Evolutionary conservation across 176 grass and related monocot genomes (phyloP), one percentile per base, ranked within the genome.

Genomic region (Tillandsia leiboldiana): DNA sequence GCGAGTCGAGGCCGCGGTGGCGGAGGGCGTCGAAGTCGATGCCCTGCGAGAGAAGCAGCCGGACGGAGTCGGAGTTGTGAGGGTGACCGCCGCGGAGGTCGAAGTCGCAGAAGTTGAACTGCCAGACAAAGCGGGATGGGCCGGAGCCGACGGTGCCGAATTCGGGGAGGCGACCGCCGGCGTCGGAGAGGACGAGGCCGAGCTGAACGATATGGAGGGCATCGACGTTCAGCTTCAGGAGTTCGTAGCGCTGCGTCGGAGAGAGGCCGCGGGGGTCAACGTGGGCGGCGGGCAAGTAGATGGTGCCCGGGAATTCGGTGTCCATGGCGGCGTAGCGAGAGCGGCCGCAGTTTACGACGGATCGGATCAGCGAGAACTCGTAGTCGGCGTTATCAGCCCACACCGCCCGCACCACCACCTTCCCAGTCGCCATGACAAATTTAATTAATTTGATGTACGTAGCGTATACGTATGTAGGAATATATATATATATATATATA

Each of bases 61-160:
- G 62, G 51, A 80, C n/a, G 3, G 73, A 77, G 29, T 80, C 76
- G 22, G 42, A 11, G 28, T 65, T 69, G 65, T 88, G 28, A 2
- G 28, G 69, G 8, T 10, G 58, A 65, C 73, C 27, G 20, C 17
- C n/a, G 1, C 13, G 18, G 15, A 75, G 26, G 68, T 83, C 70
- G 59, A 81, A 83, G 42, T 80, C 73, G 1, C 59, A 51, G 14
- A 88, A 77, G 81, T 80, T 83, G 77, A 80, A 80, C 65, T 88
- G 64, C 81, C 85, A 83, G 20, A 20, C 20, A 0, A 20, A 20
- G 20, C 20, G 20, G 20, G 20, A 20, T 0, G 20, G 20, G 20
- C 20, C 20, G 20, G 20, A 20, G 20, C 20, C 20, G 20, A 0
- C 20, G 20, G 20, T 20, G 20, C 0, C 24, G 11, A 28, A 15